phyloP scores from a whole-genome alignment of 352 stramenopile genomes.

The Pythium sukuiense region DNA sequence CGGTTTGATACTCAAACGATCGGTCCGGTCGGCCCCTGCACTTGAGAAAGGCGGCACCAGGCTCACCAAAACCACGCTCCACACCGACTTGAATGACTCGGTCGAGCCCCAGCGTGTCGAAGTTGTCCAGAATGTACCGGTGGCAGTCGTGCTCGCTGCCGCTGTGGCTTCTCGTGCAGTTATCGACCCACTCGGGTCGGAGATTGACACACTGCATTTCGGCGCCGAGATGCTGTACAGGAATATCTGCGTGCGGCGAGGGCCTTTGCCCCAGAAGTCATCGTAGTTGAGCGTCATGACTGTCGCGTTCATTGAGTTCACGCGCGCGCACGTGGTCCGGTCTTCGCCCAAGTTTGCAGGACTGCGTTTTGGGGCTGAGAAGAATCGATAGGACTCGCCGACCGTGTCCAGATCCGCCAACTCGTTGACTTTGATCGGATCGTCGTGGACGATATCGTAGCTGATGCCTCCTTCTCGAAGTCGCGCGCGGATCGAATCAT shows the following conservation, averaged over 20 bases:
- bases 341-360: slow-evolving; percentile 29
- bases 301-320: slow-evolving; percentile 40
- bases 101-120: slow-evolving; percentile 35
- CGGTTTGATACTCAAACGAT: slow-evolving; percentile 55
- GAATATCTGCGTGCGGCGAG: slow-evolving; percentile 30
- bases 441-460: slow-evolving; percentile 29
- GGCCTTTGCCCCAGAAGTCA: slow-evolving; percentile 39
- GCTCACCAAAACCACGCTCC: slow-evolving; percentile 40
- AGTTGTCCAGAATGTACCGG: slow-evolving; percentile 57
- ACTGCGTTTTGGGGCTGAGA: slow-evolving; percentile 26
- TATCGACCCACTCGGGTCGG: slow-evolving; percentile 12
- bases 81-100: slow-evolving; percentile 39
- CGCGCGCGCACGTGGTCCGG: slow-evolving; percentile 31
- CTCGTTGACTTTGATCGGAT: slow-evolving; percentile 14
- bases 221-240: slow-evolving; percentile 40
- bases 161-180: slow-evolving; percentile 30
- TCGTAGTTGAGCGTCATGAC: slow-evolving; percentile 34
- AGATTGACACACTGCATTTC: slow-evolving; percentile 38
- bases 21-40: slow-evolving; percentile 41
- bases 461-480: slow-evolving; percentile 27
- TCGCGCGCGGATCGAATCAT: slow-evolving; percentile 23
- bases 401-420: slow-evolving; percentile 36
- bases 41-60: slow-evolving; percentile 48
- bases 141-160: slow-evolving; percentile 39
- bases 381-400: slow-evolving; percentile 25